A percentile compares a stretch with the other conserved stretches of the same genome.
phyloP scores from a whole-genome alignment of 192 early-diverging fungal genomes.

The Backusella tuberculispora region DNA sequence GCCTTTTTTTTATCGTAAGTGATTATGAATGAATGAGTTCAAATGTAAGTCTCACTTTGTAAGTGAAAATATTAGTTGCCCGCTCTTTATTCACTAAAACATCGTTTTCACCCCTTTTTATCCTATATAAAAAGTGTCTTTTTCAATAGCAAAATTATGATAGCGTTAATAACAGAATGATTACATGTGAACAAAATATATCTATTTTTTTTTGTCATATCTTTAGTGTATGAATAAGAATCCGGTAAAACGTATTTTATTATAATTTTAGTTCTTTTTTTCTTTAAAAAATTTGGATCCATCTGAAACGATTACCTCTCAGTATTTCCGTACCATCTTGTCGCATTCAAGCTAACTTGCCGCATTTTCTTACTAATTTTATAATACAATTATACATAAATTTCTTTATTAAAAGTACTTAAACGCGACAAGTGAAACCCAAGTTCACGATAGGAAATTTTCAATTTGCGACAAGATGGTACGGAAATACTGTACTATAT shows the following conservation, averaged over 20 bases:
- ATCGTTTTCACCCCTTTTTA: not conserved
- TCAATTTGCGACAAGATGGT: too few species aligned
- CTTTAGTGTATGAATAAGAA: not conserved
- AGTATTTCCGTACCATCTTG: too few species aligned
- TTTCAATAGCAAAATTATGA: not conserved
- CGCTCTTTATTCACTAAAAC: not conserved
- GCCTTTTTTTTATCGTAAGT: not conserved
- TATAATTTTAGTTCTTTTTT: not conserved
- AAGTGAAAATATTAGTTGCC: not conserved
- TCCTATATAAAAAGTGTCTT: not conserved
- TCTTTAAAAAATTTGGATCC: not conserved
- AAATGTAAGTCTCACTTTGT: not conserved
- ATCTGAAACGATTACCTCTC: not conserved
- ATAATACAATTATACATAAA: too few species aligned
- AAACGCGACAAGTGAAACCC: too few species aligned
- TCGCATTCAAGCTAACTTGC: too few species aligned
- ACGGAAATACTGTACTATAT: too few species aligned
- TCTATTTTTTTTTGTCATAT: not conserved
- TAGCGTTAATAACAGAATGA: not conserved
- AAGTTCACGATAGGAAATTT: too few species aligned
- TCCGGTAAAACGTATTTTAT: not conserved
- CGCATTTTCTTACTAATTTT: too few species aligned
- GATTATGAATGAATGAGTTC: not conserved
- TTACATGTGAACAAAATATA: not conserved
- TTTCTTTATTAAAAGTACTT: too few species aligned